A percentile compares a stretch with the other conserved stretches of the same genome.
Conservation (phyloP, 352 stramenopile genomes). For the Phytophthora fragariae region DNA sequence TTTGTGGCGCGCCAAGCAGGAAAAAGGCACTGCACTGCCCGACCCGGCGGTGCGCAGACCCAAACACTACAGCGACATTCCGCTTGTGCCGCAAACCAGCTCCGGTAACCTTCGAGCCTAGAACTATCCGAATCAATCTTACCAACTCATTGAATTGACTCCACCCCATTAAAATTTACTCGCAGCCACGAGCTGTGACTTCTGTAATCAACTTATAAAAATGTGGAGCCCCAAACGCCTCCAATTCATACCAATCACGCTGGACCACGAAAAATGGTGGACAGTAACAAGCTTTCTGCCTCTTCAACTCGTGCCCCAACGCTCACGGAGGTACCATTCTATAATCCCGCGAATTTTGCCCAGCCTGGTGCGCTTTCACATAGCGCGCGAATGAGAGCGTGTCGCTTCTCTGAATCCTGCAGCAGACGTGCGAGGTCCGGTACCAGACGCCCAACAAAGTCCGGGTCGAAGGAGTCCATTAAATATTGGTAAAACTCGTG, state of each 20-base stretch:
- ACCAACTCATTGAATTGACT: conserved; percentile 27
- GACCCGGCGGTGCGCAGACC: conserved; percentile 55
- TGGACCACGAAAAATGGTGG: conserved; percentile 1
- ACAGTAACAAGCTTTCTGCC: conserved; percentile 12
- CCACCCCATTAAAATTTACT: conserved; percentile 24
- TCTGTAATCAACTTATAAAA: conserved; percentile 37
- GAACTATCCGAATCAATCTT: conserved; percentile 5
- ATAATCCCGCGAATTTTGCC: conserved; percentile 85
- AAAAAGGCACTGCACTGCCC: conserved; percentile 33
- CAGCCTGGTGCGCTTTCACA: conserved; percentile 86
- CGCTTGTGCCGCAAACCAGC: conserved; percentile 52
- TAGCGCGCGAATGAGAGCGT: conserved; percentile 82
- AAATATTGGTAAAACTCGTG: conserved; percentile 92
- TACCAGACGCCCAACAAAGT: conserved; percentile 88
- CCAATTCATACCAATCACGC: conserved; percentile 21
- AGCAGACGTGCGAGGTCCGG: conserved; percentile 85
- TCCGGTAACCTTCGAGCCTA: conserved; percentile 49
- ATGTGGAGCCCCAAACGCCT: conserved; percentile 23
- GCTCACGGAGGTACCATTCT: conserved; percentile 24
- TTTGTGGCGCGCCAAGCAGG: conserved; percentile 70
- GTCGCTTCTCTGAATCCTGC: conserved; percentile 86
- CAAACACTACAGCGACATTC: conserved; percentile 84
- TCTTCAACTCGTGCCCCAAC: neutral
- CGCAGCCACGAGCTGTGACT: conserved; percentile 4
- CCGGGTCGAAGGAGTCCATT: conserved; percentile 87